Percentiles rank a stretch among this genome's conserved stretches.
Conservation (phyloP, 78 protist genomes). For the Diacronema lutheri region DNA sequence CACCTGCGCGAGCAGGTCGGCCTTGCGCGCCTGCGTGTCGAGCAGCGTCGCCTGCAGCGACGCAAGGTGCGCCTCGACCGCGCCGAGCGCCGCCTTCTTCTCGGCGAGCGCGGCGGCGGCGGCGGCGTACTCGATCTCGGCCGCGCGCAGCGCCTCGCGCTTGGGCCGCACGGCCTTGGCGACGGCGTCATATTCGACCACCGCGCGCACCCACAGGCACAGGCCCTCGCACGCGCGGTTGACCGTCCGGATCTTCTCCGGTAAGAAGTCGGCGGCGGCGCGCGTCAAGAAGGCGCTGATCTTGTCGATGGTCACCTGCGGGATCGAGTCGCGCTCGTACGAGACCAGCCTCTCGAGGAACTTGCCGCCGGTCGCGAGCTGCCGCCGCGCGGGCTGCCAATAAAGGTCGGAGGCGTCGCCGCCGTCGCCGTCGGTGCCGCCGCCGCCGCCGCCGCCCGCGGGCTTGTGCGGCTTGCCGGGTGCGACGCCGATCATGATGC, state of each 20-base stretch:
- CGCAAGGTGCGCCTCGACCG: constrained; percentile 16
- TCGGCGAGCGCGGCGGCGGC: constrained; percentile 13
- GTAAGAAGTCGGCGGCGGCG: constrained; percentile 37
- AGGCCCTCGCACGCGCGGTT: constrained; percentile 59
- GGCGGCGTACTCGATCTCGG: constrained; percentile 13
- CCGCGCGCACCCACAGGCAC: constrained; percentile 74
- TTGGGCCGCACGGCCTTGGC: constrained; percentile 43
- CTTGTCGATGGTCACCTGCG: constrained; percentile 34
- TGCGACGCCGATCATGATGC: constrained; percentile 46
- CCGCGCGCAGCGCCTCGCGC: constrained; percentile 8
- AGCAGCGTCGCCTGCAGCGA: constrained; percentile 23
- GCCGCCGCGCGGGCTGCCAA: constrained; percentile 30
- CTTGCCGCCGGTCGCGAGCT: constrained; percentile 36
- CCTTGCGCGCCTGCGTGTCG: constrained; percentile 49
- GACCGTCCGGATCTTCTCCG: constrained; percentile 15
- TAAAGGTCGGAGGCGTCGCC: constrained; percentile 20
- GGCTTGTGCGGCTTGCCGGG: too few relatives aligned
- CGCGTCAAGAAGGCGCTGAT: constrained; percentile 24
- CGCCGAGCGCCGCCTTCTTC: constrained; percentile 18
- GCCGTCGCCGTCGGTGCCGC: constrained; percentile 3
- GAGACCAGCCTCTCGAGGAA: constrained; percentile 52
- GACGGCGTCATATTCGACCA: constrained; percentile 41
- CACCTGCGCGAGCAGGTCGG: constrained; percentile 69
- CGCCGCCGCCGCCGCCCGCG: too few relatives aligned
- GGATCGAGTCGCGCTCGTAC: constrained; percentile 78